Evolutionary conservation across 1,284 basidiomycete species (phyloP), one percentile per base, ranked within the genome.

Genomic region (Ceratobasidium sp.): DNA sequence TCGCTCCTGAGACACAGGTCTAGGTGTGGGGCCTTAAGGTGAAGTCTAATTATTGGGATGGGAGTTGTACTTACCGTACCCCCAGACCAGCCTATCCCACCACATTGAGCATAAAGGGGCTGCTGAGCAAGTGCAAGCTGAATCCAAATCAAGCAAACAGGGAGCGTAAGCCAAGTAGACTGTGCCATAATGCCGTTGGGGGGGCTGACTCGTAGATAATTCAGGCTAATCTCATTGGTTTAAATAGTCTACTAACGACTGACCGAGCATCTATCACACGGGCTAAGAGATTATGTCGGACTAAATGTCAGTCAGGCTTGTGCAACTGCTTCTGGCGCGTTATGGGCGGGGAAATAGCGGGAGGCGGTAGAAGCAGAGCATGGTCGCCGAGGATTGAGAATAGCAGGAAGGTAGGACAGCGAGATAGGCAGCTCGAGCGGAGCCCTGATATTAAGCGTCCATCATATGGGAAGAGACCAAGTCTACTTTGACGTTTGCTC

Each of bases 321-420:
- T 33, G 56, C n/a, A 63, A 67, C 45, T 5, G 47, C 69, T 62
- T 72, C 69, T 48, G 57, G 69, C 69, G 69, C 56, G 41, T 29
- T 45, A 72, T 72, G 69, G 31, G 48, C 69, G 69, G 69, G 22
- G 69, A 72, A 72, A 72, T 72, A 45, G 56, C 69, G 69, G 69
- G 44, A 57, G n/a, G 7, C 27, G 53, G 51, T 56, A 59, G 60
- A 63, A 71, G 36, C 22, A 36, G 36, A 11, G 6, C 36, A 11
- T 41, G 4, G 36, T 41, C 36, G 6, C 36, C 36, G 36, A 41
- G 36, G 36, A 41, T 41, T 41, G 36, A 4, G 36, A 41, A 11
- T 41, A 11, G 36, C 36, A 41, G 36, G 6, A 41, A 41, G 36
- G 36, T 41, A 41, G 36, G 11, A 41, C 36, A n/a, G n/a, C n/a